Base-by-base conservation (phyloP, 805 yeast genomes). In the Starmerella kuoi region DNA sequence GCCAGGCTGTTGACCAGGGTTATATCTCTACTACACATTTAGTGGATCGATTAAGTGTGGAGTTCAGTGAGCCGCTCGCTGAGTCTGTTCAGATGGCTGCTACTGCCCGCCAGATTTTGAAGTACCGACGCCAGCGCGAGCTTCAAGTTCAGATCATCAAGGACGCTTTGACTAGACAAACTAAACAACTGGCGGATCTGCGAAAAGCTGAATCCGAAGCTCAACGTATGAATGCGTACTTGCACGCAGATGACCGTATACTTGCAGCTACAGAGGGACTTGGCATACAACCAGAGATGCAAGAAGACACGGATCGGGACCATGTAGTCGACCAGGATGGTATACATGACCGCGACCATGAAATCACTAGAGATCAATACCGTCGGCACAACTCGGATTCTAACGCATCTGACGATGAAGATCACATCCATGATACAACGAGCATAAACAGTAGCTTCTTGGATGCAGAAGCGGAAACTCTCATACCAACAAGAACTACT, bases 1-100 rank as follows among this genome's bases (percentile, higher is more conserved):
- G 97, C 1, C 86, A 82, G 55, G 79, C 86, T 1, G 77, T 83
- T 48, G 97, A 91, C 59, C 72, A 70, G 62, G 44, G 65, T 35
- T 68, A 67, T 55, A 57, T 74, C 47, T 56, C 75, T n/a, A 63
- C 76, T 48, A 65, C 75, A 52, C 57, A 69, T 1, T 64, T 79
- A 9, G 70, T 75, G 4, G 60, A 66, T 11, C 70, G 71, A 28
- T 59, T 79, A 38, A 74, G 73, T 39, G 68, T 74, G 1, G 73
- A 74, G 41, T 77, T 77, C 52, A 68, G 74, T 6, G 85, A 78
- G 55, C 84, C 84, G 3, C 60, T 78, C 36, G 77, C 77, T 1
- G 85, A 79, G 55, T 72, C 76, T n/a, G 83, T 76, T 2, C 83
- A 78, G 53, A 71, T 72, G 56, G 73, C 80, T 0, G 59, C 65